Evolutionary conservation across 2,329 filamentous ascomycete species (phyloP).

Genomic region (Didymella lethalis): DNA sequence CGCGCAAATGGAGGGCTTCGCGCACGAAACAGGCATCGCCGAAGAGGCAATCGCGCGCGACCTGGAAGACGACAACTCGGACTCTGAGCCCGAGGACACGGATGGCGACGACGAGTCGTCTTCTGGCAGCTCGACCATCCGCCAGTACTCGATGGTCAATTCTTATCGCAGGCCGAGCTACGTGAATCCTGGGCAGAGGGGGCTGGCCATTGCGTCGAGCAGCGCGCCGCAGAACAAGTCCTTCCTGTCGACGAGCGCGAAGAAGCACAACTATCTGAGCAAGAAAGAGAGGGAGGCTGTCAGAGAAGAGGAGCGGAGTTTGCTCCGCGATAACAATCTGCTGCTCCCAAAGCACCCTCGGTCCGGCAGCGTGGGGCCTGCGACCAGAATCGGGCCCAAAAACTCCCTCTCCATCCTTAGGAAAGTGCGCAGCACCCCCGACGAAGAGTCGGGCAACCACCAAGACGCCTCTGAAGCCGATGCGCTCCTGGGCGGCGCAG

Average conservation of each 20-base stretch:
- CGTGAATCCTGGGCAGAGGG: slow-evolving; percentile 75
- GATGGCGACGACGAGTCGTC: slow-evolving; percentile 59
- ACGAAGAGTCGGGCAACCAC: slow-evolving; percentile 42
- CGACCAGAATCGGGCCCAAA: slow-evolving; percentile 36
- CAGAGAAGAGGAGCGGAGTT: slow-evolving; percentile 64
- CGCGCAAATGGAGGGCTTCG: slow-evolving; percentile 43
- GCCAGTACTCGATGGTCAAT: slow-evolving; percentile 62
- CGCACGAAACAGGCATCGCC: slow-evolving; percentile 45
- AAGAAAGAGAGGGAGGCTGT: slow-evolving; percentile 63
- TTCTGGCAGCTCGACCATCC: slow-evolving; percentile 56
- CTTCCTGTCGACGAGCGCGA: slow-evolving; percentile 31
- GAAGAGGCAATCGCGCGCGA: slow-evolving; percentile 51
- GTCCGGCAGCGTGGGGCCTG: slow-evolving; percentile 41
- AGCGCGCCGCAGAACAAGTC: slow-evolving; percentile 52
- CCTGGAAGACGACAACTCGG: slow-evolving; percentile 54
- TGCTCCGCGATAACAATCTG: slow-evolving; percentile 67
- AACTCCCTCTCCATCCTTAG: slow-evolving; percentile 42
- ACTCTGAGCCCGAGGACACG: slow-evolving; percentile 60
- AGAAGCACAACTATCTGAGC: slow-evolving; percentile 55
- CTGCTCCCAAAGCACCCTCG: slow-evolving; percentile 62
- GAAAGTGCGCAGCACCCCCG: slow-evolving; percentile 40
- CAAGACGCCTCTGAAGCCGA: slow-evolving; percentile 55
- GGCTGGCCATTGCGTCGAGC: slow-evolving; percentile 72
- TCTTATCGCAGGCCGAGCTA: slow-evolving; percentile 80
- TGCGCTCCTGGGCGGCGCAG: slow-evolving; percentile 53